Evolutionary conservation across 129 eudicot species (phyloP).

Genomic region (Scalesia atractyloides): DNA sequence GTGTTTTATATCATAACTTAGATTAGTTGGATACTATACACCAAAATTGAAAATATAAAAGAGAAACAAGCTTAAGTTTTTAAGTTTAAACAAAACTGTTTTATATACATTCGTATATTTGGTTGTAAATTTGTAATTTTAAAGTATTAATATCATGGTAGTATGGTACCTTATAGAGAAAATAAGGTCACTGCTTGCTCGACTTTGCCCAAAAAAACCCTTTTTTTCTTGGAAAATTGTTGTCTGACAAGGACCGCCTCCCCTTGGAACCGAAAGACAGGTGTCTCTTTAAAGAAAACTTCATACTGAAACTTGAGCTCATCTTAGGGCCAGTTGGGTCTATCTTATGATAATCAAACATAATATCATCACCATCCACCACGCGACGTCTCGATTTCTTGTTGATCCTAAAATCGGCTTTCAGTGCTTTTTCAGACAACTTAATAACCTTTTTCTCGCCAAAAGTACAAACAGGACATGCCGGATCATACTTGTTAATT

Average conservation of each 20-base stretch:
- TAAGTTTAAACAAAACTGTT: no score
- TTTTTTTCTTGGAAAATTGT: constrained; percentile 49
- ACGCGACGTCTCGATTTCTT: constrained; percentile 63
- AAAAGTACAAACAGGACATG: constrained; percentile 91
- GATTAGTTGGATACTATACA: neutral
- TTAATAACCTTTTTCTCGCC: constrained; percentile 77
- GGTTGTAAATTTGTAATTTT: no score
- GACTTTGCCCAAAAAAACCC: constrained; percentile 88
- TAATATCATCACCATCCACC: constrained; percentile 46
- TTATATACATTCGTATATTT: no score
- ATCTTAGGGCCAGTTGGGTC: constrained; percentile 40
- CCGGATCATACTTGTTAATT: constrained; percentile 80
- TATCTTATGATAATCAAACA: constrained; percentile 49
- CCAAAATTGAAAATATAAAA: neutral
- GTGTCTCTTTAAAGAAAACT: constrained; percentile 69
- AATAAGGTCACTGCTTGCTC: constrained; percentile 52
- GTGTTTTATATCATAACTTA: neutral
- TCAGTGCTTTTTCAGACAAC: constrained; percentile 70
- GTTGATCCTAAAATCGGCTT: constrained; percentile 53
- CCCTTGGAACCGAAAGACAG: constrained; percentile 78
- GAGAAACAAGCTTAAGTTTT: neutral
- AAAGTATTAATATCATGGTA: neutral
- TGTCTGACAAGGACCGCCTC: constrained; percentile 46
- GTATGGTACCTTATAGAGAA: constrained; percentile 39
- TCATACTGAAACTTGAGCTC: constrained; percentile 68